Conservation (phyloP, 768 basidiomycete genomes). For the Cytidiella melzeri region DNA sequence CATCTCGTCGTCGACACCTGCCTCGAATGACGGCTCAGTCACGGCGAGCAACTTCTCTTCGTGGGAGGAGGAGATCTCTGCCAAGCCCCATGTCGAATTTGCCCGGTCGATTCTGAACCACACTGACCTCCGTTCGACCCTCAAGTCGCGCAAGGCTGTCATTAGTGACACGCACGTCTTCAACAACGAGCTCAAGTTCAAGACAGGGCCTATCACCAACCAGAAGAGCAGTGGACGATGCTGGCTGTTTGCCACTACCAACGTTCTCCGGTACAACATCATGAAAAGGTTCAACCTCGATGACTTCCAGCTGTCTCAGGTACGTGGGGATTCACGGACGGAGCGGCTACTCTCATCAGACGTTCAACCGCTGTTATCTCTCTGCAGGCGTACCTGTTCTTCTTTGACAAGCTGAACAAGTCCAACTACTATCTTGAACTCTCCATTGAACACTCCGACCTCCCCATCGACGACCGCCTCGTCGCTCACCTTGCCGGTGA, state of each 20-base stretch:
- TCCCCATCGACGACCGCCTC: constrained; percentile 79
- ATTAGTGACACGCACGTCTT: constrained; percentile 74
- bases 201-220: constrained; percentile 78
- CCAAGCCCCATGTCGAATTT: constrained; percentile 58
- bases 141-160: constrained; percentile 55
- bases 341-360: not conserved
- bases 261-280: constrained; percentile 75
- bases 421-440: constrained; percentile 89
- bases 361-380: not conserved
- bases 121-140: constrained; percentile 53
- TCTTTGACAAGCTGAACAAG: constrained; percentile 96
- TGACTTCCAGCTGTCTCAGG: constrained; percentile 91
- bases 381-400: constrained; percentile 78
- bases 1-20: constrained; percentile 22
- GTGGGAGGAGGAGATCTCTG: constrained; percentile 59
- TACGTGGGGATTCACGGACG: constrained; percentile 20
- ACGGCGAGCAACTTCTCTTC: constrained; percentile 47
- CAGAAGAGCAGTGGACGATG: constrained; percentile 89
- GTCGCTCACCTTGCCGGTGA: constrained; percentile 67
- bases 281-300: constrained; percentile 82
- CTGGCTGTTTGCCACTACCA: constrained; percentile 94
- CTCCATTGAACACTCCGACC: constrained; percentile 73
- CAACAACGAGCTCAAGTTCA: constrained; percentile 74
- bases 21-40: constrained; percentile 57
- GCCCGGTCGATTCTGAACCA: constrained; percentile 75